These are phyloP conservation scores for Trichosporon asahii DNA, from an alignment of 1,284 basidiomycete genomes.

Conservation along the genomic window DNA sequence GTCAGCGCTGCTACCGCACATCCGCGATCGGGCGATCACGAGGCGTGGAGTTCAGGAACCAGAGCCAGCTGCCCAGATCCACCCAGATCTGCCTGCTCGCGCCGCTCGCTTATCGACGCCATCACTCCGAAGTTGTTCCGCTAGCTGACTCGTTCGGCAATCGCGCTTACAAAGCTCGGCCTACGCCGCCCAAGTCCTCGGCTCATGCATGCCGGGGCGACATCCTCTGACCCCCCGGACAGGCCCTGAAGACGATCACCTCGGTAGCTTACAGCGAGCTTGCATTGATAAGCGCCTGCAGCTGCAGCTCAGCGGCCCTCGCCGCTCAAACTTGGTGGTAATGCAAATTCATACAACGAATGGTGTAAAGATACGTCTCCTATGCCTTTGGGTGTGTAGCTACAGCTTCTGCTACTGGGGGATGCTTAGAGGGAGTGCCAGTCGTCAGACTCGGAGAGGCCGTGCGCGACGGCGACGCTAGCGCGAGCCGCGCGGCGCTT, in stretches of 20 bases:
- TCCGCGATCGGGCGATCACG: neutral
- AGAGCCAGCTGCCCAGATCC: too few relatives aligned
- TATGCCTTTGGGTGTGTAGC: neutral
- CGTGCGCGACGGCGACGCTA: neutral
- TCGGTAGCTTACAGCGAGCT: too few relatives aligned
- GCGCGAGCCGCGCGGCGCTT: neutral
- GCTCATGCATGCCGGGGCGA: too few relatives aligned
- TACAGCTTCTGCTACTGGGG: slow-evolving; percentile 2
- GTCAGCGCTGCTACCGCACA: neutral
- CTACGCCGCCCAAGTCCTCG: too few relatives aligned
- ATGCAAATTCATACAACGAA: neutral
- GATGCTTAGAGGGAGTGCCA: neutral
- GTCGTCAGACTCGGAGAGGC: neutral
- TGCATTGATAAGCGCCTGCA: too few relatives aligned
- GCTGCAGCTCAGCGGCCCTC: too few relatives aligned
- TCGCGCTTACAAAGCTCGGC: neutral
- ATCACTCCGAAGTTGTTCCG: neutral
- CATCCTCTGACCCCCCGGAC: too few relatives aligned
- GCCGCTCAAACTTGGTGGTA: neutral
- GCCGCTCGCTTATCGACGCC: neutral
- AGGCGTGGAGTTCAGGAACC: neutral
- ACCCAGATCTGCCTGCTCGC: neutral
- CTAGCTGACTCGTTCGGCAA: neutral
- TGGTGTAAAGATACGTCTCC: neutral
- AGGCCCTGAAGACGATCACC: too few relatives aligned